Conservation (phyloP, 805 yeast species). For the Candida easanensis region DNA sequence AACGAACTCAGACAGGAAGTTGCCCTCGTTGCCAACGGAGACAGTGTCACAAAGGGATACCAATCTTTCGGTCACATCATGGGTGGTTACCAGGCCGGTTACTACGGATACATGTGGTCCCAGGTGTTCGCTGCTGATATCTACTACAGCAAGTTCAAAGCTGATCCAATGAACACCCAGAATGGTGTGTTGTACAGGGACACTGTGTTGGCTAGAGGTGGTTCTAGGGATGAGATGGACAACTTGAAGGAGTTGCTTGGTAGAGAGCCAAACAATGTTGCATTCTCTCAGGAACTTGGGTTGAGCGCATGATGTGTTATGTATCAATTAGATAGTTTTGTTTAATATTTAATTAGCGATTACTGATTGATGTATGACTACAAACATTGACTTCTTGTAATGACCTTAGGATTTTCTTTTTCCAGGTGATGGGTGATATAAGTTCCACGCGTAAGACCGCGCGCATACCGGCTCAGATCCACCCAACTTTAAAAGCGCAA, state of each 20-base stretch:
- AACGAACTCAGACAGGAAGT: slow-evolving; percentile 62
- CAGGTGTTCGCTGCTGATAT: slow-evolving; percentile 84
- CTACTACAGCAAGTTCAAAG: slow-evolving; percentile 64
- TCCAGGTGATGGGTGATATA: too few species aligned
- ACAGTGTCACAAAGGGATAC: slow-evolving; percentile 58
- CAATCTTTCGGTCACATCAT: slow-evolving; percentile 76
- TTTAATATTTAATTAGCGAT: too few species aligned
- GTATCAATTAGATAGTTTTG: too few species aligned
- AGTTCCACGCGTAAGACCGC: too few species aligned
- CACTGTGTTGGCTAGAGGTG: slow-evolving; percentile 67
- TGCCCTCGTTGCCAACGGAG: slow-evolving; percentile 55
- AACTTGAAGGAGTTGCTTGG: slow-evolving; percentile 66
- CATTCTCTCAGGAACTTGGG: slow-evolving; percentile 70
- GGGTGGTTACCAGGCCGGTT: slow-evolving; percentile 82
- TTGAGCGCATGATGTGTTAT: slow-evolving; percentile 19
- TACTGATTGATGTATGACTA: too few species aligned
- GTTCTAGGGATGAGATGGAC: slow-evolving; percentile 66
- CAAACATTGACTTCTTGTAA: too few species aligned
- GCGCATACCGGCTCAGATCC: too few species aligned
- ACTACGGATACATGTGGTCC: slow-evolving; percentile 85
- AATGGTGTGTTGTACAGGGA: slow-evolving; percentile 71
- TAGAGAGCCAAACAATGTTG: slow-evolving; percentile 69
- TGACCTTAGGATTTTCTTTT: too few species aligned
- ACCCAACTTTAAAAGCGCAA: too few species aligned
- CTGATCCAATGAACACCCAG: slow-evolving; percentile 60